Percentiles rank a stretch among this genome's conserved stretches.
These are phyloP conservation scores for Heimioporus punctisporus DNA, from an alignment of 1,284 basidiomycete genomes.

Conservation along the genomic window DNA sequence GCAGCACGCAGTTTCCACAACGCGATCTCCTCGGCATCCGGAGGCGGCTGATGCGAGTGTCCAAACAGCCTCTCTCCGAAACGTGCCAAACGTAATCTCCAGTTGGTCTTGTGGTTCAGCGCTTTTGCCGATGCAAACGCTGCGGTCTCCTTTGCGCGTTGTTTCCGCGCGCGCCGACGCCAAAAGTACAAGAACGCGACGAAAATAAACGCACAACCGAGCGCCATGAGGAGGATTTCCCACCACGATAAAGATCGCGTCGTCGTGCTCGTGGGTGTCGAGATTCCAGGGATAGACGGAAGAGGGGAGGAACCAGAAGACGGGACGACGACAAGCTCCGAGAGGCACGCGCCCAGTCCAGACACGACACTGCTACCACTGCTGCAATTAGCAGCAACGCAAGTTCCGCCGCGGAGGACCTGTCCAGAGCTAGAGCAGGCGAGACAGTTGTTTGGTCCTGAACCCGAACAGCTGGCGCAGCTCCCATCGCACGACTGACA, in stretches of 20 bases:
- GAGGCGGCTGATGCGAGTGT: constrained; percentile 33
- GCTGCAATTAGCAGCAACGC: constrained; percentile 61
- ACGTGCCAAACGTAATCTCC: constrained; percentile 56
- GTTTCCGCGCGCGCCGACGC: constrained; percentile 68
- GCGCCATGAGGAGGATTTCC: constrained; percentile 80
- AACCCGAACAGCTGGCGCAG: constrained; percentile 74
- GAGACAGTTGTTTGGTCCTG: constrained; percentile 68
- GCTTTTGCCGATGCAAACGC: constrained; percentile 64
- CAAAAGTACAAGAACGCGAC: constrained; percentile 63
- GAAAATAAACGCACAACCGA: constrained; percentile 80
- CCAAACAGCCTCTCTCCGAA: constrained; percentile 63
- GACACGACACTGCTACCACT: constrained; percentile 55
- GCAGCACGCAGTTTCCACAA: constrained; percentile 44
- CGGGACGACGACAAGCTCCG: constrained; percentile 64
- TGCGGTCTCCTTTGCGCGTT: constrained; percentile 64
- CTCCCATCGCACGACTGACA: constrained; percentile 74
- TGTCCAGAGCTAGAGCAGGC: constrained; percentile 66
- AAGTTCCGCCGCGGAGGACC: constrained; percentile 64
- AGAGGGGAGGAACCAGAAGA: constrained; percentile 44
- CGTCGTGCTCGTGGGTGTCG: constrained; percentile 38
- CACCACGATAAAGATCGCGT: constrained; percentile 63
- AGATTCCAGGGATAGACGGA: constrained; percentile 60
- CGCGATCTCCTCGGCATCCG: constrained; percentile 43
- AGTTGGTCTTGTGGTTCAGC: constrained; percentile 46
- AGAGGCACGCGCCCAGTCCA: constrained; percentile 77